Base-by-base conservation (phyloP, 2,329 filamentous ascomycete genomes). In the Albophoma yamanashiensis region DNA sequence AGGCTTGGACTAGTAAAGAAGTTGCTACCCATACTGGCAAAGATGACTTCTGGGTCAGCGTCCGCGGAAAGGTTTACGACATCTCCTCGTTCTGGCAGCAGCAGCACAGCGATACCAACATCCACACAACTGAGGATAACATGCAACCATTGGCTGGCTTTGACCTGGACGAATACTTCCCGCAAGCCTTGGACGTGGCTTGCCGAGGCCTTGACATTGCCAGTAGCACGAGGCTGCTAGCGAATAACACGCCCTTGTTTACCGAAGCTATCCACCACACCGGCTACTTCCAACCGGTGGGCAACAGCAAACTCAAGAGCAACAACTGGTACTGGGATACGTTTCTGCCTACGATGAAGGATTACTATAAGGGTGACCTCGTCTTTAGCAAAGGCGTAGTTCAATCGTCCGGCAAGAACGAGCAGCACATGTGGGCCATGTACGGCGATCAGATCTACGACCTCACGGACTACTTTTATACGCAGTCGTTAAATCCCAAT, bases 41-140 rank as follows among this genome's bases (percentile, higher is more conserved):
- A 8, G 80, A 86, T 59, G 89, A 96, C 69, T 97, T 87, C 71
- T 99, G 82, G 77, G 93, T 97, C 67, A 91, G 89, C 67, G 86
- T 95, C 65, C 88, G 87, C 60, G 94, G 94, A 63, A 85, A 86
- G 50, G 93, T 97, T 38, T 99, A 97, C 75, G 94, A 99, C 68
- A 85, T 99, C 52, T 84, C 87, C 59, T 89, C 92, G 60, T 99
- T 96, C 72, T 97, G 88, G 85, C 90, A 83, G 68, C 75, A 83
- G 27, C 84, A 95, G 60, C 94, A 99, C 76, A 93, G 91, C 70
- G 91, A 95, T 68, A 86, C 67, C 0, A 74, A 73, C 56, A 84
- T 83, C 58, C 78, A 87, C 60, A 88, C 86, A 0, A 82, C 79
- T 0, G 78, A 76, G 4, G 76, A 80, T 1, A 74, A 79, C 59